Base-by-base conservation (phyloP, 1,139 yeast genomes). In the Sugiyamaella sp. region DNA sequence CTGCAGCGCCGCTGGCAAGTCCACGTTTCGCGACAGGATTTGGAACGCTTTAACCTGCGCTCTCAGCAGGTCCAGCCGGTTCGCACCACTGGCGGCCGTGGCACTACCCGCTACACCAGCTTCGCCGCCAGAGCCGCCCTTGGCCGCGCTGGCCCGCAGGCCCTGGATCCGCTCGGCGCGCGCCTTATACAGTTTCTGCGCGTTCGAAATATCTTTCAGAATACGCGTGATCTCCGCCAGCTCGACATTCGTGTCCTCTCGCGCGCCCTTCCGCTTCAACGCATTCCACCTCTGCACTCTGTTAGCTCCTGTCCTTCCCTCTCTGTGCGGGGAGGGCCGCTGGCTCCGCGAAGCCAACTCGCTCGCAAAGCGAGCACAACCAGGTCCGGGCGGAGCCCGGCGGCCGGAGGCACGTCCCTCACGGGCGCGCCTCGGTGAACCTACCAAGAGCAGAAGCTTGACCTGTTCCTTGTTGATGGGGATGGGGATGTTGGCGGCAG, bases 21-120 rank as follows among this genome's bases (percentile, higher is more conserved):
- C 95, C 60, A 89, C 66, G 67, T 90, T 95, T 60, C 81, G 85
- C 1, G 95, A 80, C 51, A 93, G 73, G 32, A 90, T 69, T 67
- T 90, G 90, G 60, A 89, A 80, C 0, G 95, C 89, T 25, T 83
- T 74, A 24, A 93, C 71, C 69, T 91, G 98, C 51, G 81, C 78
- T 53, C 80, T 76, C 51, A 90, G 73, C 29, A 84, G 68, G 2
- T 73, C 77, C 21, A 73, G 65, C 86, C 29, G 2, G 20, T 32
- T 40, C 9, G 17, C 33, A n/a, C 55, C 33, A 12, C 19, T 33
- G 8, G 38, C 38, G 12, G 6, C 38, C 6, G 6, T 14, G 38
- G 38, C 6, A 33, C 17, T n/a, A 14, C 12, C 20, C 22, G 24
- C 16, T 12, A 9, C 4, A 14, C 9, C 14, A 14, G 25, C 37